Evolutionary conservation across 768 basidiomycete genomes (phyloP), one percentile per base, ranked within the genome.

Genomic region (Xanthoconium purpureum): DNA sequence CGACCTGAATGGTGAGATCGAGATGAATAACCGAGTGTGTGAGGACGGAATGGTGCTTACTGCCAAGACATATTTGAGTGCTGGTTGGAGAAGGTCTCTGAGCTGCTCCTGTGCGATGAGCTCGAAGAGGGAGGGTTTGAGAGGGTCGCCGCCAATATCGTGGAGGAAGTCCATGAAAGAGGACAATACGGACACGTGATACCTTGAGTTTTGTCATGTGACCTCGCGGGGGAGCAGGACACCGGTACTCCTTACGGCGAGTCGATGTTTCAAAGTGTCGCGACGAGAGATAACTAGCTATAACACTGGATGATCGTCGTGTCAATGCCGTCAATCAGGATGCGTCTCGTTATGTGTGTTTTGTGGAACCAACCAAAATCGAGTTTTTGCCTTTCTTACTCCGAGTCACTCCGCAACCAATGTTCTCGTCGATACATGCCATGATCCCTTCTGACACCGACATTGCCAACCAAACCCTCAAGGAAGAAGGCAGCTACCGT

Each of bases 41-140:
- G n/a, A 11, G 18, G 29, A 50, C 14, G 40, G 40, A 36, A 37
- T 24, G 43, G 45, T 56, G 70, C 88, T 75, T 70, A 95, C 95
- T 58, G 89, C 89, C 35, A 98, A 76, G 44, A 95, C 87, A 75
- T 98, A 98, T 75, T 95, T 93, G 67, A 97, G 76, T 14, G 95
- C 94, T 35, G 96, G 96, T 66, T 98, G 95, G 13, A 98, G 79
- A 8, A 97, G 79, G 68, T 95, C 92, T 56, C 89, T 77, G 18
- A 98, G 83, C 69, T 98, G 94, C 62, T 97, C 95, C 71, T 97
- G 91, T 8, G 93, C 94, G 38, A 97, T 78, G 12, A 98, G 82
- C 68, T 98, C 95, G 65, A 96, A 98, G 14, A 97, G 73, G 12
- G 90, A 89, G 3, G 90, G 90, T 59, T 88, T 88, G 46, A 85